Evolutionary conservation across 352 stramenopile genomes (phyloP).

Genomic region (Phytopythium delawarense): DNA sequence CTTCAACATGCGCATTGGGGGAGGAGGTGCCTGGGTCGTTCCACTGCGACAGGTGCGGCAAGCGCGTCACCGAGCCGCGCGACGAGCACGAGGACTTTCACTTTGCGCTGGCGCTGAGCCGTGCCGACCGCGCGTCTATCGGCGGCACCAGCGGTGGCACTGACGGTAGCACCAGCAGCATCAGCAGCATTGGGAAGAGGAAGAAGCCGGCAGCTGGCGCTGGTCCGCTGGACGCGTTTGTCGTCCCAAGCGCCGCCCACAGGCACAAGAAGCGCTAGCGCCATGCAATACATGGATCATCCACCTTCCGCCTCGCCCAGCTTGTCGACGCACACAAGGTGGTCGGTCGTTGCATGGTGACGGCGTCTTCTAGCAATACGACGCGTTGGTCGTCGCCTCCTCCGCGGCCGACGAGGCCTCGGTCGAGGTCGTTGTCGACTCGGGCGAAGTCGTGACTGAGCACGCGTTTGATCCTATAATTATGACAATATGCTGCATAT

Average conservation of each 20-base stretch:
- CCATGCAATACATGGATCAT: too few species aligned
- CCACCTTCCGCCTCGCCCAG: too few species aligned
- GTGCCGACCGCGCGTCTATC: conserved; percentile 15
- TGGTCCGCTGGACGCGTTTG: conserved; percentile 52
- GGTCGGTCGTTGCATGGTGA: too few species aligned
- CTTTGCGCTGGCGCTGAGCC: conserved; percentile 44
- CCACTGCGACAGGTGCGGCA: conserved; percentile 36
- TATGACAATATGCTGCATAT: too few species aligned
- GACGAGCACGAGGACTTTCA: conserved; percentile 58
- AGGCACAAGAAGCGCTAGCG: too few species aligned
- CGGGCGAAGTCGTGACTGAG: too few species aligned
- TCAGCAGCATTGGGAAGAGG: background rate
- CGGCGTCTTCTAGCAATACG: too few species aligned
- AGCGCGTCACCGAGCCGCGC: conserved; percentile 24
- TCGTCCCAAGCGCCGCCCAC: conserved; percentile 5
- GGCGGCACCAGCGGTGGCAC: background rate
- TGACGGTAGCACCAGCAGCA: background rate
- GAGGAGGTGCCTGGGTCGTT: conserved; percentile 10
- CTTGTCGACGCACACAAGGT: too few species aligned
- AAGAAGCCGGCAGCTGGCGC: conserved; percentile 12
- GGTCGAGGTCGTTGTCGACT: too few species aligned
- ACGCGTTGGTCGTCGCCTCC: too few species aligned
- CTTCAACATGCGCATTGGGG: conserved; percentile 9
- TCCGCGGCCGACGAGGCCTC: too few species aligned
- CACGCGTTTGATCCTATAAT: too few species aligned